Base-by-base conservation (phyloP, 1,284 basidiomycete species). In the Meira miltonrushii region DNA sequence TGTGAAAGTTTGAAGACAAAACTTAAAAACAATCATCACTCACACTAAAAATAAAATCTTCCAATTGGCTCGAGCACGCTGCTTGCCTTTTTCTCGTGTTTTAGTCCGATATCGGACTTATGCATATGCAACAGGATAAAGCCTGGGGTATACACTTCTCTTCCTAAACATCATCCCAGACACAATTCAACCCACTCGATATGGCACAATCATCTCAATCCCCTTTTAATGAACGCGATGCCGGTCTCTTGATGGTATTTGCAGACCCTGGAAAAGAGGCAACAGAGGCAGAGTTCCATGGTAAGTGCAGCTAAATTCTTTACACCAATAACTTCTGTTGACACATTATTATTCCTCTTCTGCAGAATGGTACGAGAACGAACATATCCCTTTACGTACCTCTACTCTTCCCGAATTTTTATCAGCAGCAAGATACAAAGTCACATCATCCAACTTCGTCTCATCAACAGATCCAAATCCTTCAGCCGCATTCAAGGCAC, bases 361-460 rank as follows among this genome's bases (percentile, higher is more conserved):
- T 19, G 12, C 51, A 78, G 78, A 78, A 44, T 80, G 79, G 79
- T 80, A 80, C 68, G 79, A 79, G 62, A 66, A 70, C 55, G 79
- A 80, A 57, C 79, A 80, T 55, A 74, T 80, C 1, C 79, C 79
- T 1, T 58, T 80, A 2, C 72, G 79, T 1, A 75, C 75, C 10
- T 48, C 57, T 3, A 40, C 39, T 10, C 67, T 70, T 21, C 0
- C 33, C 11, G 54, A 58, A 4, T 67, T 67, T 50, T 57, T 55
- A 11, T 58, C 59, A 6, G 63, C 60, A 2, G 59, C 37, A 2
- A 58, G 63, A 1, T 67, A 68, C 28, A 12, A 51, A 5, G 61
- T 67, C 0, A 41, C 19, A 23, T 55, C 50, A 1, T 50, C 49
- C 1, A 40, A 55, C 9, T 21, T 57, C 19, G 1, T 50, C 23